Percentiles rank a stretch among this genome's conserved stretches.
Evolutionary conservation across 495 filamentous ascomycete species (phyloP).

Genomic region (Penicilliopsis zonata): DNA sequence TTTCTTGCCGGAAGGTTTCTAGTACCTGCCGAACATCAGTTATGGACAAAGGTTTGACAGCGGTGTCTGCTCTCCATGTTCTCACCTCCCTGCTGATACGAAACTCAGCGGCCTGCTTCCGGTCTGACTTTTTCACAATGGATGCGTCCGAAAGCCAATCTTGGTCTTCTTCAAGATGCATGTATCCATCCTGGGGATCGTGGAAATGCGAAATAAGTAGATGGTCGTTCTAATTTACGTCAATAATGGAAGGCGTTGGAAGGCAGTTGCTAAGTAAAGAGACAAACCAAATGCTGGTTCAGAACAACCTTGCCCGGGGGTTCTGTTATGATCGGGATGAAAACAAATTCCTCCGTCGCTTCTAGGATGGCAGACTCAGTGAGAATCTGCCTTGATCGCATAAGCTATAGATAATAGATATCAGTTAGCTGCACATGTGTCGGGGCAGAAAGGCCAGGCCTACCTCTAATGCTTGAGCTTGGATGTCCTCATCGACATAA

Average conservation of each 20-base stretch:
- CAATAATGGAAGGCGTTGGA: slow-evolving; percentile 1
- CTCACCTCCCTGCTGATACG: not conserved
- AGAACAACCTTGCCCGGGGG: slow-evolving; percentile 16
- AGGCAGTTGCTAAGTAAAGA: not conserved
- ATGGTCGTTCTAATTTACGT: slow-evolving; percentile 52
- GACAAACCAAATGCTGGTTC: slow-evolving; percentile 36
- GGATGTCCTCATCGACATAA: slow-evolving; percentile 53
- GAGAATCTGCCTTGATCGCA: slow-evolving; percentile 65
- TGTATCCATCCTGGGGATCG: slow-evolving; percentile 55
- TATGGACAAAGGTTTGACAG: too few species aligned
- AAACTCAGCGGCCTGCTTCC: too few species aligned
- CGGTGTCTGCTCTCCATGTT: too few species aligned
- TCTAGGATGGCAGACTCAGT: slow-evolving; percentile 57
- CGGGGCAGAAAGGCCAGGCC: not conserved
- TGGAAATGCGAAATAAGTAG: slow-evolving; percentile 87
- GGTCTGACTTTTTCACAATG: slow-evolving; percentile 25
- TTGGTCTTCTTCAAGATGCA: slow-evolving; percentile 52
- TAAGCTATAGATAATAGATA: too few species aligned
- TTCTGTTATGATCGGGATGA: slow-evolving; percentile 56
- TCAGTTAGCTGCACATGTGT: too few species aligned
- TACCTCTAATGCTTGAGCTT: slow-evolving; percentile 76
- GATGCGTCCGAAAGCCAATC: slow-evolving; percentile 36
- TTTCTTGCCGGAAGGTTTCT: slow-evolving; percentile 21
- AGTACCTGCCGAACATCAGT: slow-evolving; percentile 22
- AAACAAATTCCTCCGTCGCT: slow-evolving; percentile 69